Base-by-base conservation (phyloP, 345 rosid species). In the Salix exigua region DNA sequence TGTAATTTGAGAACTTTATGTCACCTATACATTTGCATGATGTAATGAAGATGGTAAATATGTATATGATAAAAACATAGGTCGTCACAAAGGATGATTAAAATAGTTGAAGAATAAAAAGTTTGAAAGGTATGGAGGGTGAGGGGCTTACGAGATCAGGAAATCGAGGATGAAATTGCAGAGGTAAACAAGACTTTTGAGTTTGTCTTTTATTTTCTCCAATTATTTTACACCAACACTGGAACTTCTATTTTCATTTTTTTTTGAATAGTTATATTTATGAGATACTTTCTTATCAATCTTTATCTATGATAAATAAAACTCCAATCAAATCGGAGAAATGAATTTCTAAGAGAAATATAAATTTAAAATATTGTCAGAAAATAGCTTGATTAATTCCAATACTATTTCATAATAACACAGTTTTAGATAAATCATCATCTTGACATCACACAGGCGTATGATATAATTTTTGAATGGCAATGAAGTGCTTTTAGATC, bases 141-240 rank as follows among this genome's bases (percentile, higher is more conserved):
- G 21, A 7, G 42, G 7, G 38, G 23, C 78, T 61, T 83, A 88
- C 87, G 83, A 86, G 81, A 31, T 31, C 33, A 50, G 83, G 82
- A 18, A 60, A 80, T 86, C 87, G 61, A 88, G 83, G 68, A 86
- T 53, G 28, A 88, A 88, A 35, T 70, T 64, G 78, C 75, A 73
- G 66, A 81, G 87, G 79, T 88, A 85, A 35, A 86, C 87, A 62
- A 88, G 86, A 77, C 87, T 82, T 12, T 81, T 73, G 72, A 50
- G 83, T 76, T 85, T 86, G 62, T 87, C 88, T 40, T 40, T 40
- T 40, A 40, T 40, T 9, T 9, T 40, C 44, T 40, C 12, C 40
- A 6, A 7, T 7, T 7, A 37, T 6, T 6, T 37, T 37, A 40
- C 13, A 40, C 44, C 13, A 40, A 40, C 12, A 40, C 44, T 40